Evolutionary conservation across 768 basidiomycete genomes (phyloP).

Genomic region (Multifurca ochricompacta): DNA sequence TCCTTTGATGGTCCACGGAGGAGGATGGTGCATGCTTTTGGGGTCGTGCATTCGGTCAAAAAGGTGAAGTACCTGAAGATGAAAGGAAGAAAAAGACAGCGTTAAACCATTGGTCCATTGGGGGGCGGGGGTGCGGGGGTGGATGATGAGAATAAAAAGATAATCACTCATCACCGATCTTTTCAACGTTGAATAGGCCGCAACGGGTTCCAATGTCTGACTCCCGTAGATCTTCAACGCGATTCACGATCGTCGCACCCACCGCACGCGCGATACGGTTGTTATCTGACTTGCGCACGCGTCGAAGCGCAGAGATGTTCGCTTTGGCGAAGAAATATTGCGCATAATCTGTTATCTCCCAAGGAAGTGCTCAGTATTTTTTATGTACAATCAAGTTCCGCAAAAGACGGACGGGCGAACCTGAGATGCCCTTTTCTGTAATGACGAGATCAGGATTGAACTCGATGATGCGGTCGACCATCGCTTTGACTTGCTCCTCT

Average conservation of each 20-base stretch:
- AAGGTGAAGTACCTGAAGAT: constrained; percentile 90
- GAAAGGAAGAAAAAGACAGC: too few relatives aligned
- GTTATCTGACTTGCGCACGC: constrained; percentile 98
- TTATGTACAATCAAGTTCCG: background rate
- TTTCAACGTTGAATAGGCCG: constrained; percentile 94
- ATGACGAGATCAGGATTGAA: constrained; percentile 94
- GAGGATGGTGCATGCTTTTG: constrained; percentile 97
- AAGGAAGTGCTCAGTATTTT: background rate
- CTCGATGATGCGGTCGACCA: constrained; percentile 80
- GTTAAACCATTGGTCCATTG: too few relatives aligned
- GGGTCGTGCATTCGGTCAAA: constrained; percentile 81
- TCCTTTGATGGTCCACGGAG: constrained; percentile 98
- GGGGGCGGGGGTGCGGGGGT: too few relatives aligned
- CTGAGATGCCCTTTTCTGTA: constrained; percentile 97
- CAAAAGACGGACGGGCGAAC: constrained; percentile 36
- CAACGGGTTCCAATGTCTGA: constrained; percentile 88
- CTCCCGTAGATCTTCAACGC: constrained; percentile 90
- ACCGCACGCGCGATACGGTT: constrained; percentile 95
- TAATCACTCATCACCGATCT: constrained; percentile 86
- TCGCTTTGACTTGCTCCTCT: constrained; percentile 89
- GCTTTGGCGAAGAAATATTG: constrained; percentile 85
- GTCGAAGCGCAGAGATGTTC: constrained; percentile 87
- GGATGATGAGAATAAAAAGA: background rate
- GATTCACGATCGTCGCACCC: constrained; percentile 95
- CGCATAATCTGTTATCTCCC: constrained; percentile 78